phyloP scores from a whole-genome alignment of 768 basidiomycete species.

The Hygrophorus pudorinus region DNA sequence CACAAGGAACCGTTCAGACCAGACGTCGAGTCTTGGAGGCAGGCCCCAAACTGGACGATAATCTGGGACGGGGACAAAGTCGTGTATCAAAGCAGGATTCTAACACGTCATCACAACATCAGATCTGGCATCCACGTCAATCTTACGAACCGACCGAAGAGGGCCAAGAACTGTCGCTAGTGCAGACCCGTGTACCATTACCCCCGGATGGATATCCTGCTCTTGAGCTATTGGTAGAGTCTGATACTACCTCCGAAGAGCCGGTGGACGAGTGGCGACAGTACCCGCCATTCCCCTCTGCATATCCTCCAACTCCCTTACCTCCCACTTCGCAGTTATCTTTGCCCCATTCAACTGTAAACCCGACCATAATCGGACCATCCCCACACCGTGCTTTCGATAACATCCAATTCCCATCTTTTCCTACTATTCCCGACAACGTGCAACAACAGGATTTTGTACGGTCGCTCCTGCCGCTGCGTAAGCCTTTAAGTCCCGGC shows the following conservation, averaged over 20 bases:
- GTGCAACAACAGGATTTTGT: conserved; percentile 51
- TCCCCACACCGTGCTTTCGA: neutral
- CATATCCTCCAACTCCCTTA: conserved; percentile 66
- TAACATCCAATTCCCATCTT: conserved; percentile 22
- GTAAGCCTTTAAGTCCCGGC: conserved; percentile 50
- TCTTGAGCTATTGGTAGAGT: conserved; percentile 7
- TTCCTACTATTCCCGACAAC: conserved; percentile 26
- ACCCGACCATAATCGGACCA: neutral
- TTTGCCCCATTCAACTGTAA: conserved; percentile 9
- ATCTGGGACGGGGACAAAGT: too few species aligned
- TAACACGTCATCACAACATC: conserved; percentile 15
- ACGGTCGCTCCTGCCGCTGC: conserved; percentile 57
- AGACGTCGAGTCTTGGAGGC: neutral
- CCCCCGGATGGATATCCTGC: neutral
- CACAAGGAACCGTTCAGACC: neutral
- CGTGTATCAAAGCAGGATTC: neutral
- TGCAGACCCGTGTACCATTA: conserved; percentile 1
- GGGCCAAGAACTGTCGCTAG: conserved; percentile 10
- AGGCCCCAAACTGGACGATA: too few species aligned
- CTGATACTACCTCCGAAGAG: conserved; percentile 12
- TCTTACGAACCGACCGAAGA: conserved; percentile 29
- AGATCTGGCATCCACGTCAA: conserved; percentile 57
- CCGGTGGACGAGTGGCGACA: conserved; percentile 58
- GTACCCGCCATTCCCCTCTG: conserved; percentile 69
- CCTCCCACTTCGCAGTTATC: conserved; percentile 23